Evolutionary conservation across 202 grass and related monocot species (phyloP).

Genomic region (Saccharum hybrid): DNA sequence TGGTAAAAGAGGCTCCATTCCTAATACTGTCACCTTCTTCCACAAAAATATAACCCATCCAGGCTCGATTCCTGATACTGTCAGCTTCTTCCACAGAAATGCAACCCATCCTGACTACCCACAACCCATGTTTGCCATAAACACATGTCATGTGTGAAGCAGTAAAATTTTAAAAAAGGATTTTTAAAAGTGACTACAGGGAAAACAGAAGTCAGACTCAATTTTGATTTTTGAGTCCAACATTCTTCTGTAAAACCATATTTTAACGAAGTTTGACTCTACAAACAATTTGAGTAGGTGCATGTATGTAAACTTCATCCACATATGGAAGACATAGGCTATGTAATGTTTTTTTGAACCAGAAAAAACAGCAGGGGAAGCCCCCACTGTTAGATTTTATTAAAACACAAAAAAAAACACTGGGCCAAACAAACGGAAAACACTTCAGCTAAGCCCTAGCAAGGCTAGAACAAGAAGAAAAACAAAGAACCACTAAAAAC

Average conservation of each 20-base stretch:
- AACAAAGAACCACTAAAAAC: too few species aligned
- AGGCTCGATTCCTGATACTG: conserved; percentile 5
- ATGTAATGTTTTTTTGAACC: neutral
- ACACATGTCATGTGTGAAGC: neutral
- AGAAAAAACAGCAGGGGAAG: too few species aligned
- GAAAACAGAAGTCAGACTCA: neutral
- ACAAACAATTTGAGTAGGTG: conserved; percentile 11
- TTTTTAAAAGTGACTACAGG: neutral
- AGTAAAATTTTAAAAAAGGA: neutral
- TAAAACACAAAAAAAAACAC: too few species aligned
- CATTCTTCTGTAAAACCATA: conserved; percentile 22
- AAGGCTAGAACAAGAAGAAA: too few species aligned
- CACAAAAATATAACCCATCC: neutral
- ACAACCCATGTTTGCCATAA: conserved; percentile 41
- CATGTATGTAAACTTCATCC: conserved; percentile 8
- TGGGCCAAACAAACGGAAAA: too few species aligned
- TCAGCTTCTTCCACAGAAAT: conserved; percentile 21
- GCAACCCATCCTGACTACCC: conserved; percentile 14
- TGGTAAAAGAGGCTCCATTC: conserved; percentile 20
- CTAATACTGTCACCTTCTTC: conserved; percentile 21
- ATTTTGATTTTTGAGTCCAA: neutral
- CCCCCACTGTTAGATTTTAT: too few species aligned
- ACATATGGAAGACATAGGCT: neutral
- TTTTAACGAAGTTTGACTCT: conserved; percentile 5
- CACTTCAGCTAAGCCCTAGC: too few species aligned